Percentiles rank a stretch among this genome's conserved stretches.
Evolutionary conservation across 106 monocot genomes (phyloP).

Genomic region (Acorus calamus): DNA sequence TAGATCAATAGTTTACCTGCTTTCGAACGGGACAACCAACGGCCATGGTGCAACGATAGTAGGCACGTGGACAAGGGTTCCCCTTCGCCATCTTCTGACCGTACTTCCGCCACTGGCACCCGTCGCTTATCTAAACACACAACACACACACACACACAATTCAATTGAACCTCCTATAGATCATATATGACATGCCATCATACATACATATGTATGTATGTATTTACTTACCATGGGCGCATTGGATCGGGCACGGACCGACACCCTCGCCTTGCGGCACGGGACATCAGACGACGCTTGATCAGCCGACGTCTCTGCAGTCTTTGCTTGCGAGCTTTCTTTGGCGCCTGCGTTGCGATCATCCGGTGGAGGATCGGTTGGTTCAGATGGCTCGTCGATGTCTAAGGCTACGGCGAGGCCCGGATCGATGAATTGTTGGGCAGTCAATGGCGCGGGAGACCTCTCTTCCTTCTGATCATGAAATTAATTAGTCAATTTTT

Average conservation of each 20-base stretch:
- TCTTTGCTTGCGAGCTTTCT: constrained; percentile 5
- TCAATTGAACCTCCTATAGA: background rate
- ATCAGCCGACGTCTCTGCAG: background rate
- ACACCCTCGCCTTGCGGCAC: constrained; percentile 42
- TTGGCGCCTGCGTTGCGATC: background rate
- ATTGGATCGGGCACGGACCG: constrained; percentile 55
- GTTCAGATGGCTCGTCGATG: constrained; percentile 2
- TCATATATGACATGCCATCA: no score
- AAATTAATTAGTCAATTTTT: no score
- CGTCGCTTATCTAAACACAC: constrained; percentile 45
- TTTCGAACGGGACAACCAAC: constrained; percentile 56
- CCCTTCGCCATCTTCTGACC: constrained; percentile 82
- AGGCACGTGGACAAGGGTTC: constrained; percentile 58
- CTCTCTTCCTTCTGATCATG: background rate
- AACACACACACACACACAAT: background rate
- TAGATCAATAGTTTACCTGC: constrained; percentile 25
- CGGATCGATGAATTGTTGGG: constrained; percentile 11
- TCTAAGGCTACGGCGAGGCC: background rate
- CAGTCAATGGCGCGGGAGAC: background rate
- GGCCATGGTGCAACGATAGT: constrained; percentile 69
- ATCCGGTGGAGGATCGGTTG: background rate
- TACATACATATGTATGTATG: background rate
- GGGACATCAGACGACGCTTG: constrained; percentile 10
- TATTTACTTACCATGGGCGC: constrained; percentile 41
- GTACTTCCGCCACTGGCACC: constrained; percentile 78